These are phyloP conservation scores for Mortierella sp. DNA, from an alignment of 371 early-diverging fungal genomes.

Conservation along the genomic window DNA sequence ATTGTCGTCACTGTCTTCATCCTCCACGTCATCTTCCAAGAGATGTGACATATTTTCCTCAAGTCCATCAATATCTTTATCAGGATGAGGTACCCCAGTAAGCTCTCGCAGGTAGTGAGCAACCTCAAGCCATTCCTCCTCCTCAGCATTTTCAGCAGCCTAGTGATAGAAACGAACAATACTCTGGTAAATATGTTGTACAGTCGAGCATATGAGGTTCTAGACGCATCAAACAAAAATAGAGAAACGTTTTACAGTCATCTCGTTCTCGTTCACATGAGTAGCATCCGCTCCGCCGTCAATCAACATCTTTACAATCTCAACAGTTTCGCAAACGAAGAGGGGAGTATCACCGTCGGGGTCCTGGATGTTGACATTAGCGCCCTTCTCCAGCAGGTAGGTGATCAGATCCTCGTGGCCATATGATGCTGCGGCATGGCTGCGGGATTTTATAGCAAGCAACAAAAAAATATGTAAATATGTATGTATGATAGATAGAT, in stretches of 20 bases:
- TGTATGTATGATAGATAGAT: not conserved
- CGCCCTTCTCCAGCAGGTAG: conserved; percentile 66
- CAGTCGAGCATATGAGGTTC: not conserved
- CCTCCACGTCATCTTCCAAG: conserved; percentile 20
- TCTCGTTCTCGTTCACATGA: conserved; percentile 38
- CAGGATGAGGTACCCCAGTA: conserved; percentile 51
- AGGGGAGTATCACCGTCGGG: conserved; percentile 90
- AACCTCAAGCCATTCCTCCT: conserved; percentile 47
- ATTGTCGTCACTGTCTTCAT: conserved; percentile 14
- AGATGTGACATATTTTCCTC: conserved; percentile 42
- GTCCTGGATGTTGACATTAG: conserved; percentile 79
- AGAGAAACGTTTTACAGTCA: conserved; percentile 24
- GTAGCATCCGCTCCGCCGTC: conserved; percentile 80
- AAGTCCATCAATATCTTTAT: conserved; percentile 24
- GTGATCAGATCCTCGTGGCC: conserved; percentile 68
- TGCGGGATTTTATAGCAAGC: conserved; percentile 15
- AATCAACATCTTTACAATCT: conserved; percentile 78
- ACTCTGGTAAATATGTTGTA: not conserved
- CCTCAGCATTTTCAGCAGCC: conserved; percentile 52
- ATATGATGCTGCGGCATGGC: conserved; percentile 81
- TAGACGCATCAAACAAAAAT: not conserved
- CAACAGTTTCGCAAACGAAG: conserved; percentile 82
- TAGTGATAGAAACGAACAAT: not conserved
- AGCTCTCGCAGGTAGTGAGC: conserved; percentile 49
- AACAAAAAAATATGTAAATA: not conserved